A percentile compares a stretch with the other conserved stretches of the same genome.
Evolutionary conservation across 129 eudicot species (phyloP).

Genomic region (Tanacetum coccineum): DNA sequence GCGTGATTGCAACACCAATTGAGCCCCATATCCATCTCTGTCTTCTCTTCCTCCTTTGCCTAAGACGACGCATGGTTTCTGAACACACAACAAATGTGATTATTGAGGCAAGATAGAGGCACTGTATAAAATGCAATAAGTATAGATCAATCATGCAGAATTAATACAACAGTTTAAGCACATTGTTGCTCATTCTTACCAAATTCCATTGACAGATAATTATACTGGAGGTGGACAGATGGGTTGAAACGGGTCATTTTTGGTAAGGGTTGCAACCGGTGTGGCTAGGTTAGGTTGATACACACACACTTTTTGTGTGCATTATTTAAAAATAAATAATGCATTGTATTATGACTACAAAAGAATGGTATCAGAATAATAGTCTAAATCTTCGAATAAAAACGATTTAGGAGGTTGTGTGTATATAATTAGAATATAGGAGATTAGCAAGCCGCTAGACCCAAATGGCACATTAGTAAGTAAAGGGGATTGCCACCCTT

Average conservation of each 20-base stretch:
- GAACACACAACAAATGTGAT: background rate
- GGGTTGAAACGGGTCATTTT: background rate
- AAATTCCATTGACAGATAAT: too few species aligned
- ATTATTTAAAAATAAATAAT: background rate
- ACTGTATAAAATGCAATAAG: background rate
- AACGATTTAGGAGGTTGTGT: background rate
- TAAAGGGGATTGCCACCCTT: background rate
- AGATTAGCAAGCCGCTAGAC: background rate
- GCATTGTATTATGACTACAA: background rate
- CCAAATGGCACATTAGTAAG: background rate
- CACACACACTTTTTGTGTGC: background rate
- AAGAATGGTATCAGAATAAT: background rate
- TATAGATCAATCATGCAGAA: background rate
- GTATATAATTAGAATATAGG: background rate
- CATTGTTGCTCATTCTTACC: too few species aligned
- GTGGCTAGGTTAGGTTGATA: background rate
- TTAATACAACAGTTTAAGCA: too few species aligned
- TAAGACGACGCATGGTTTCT: conserved; percentile 68
- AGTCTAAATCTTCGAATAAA: background rate
- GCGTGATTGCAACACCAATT: conserved; percentile 55
- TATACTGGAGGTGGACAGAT: background rate
- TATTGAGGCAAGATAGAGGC: background rate
- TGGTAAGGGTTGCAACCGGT: background rate
- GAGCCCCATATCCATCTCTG: conserved; percentile 85
- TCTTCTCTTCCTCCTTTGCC: conserved; percentile 74